These are phyloP conservation scores for Acacia confusa DNA, from an alignment of 306 rosid species.

Conservation along the genomic window DNA sequence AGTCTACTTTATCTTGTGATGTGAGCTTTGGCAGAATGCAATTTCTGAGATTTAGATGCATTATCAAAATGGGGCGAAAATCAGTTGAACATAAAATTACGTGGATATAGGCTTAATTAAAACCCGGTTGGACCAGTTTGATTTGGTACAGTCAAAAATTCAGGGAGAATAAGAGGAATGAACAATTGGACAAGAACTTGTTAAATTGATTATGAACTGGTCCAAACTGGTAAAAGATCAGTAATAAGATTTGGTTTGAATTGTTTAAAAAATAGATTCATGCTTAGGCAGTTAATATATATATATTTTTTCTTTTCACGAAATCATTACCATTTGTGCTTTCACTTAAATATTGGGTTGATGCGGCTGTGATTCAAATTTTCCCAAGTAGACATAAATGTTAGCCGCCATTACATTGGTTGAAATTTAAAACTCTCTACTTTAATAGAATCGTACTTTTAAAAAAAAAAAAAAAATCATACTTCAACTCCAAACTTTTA, in stretches of 20 bases:
- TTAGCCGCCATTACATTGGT: not conserved
- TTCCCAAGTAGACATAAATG: not conserved
- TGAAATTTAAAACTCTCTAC: too few relatives aligned
- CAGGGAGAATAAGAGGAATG: not conserved
- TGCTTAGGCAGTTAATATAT: too few relatives aligned
- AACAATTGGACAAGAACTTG: not conserved
- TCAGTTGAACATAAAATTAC: not conserved
- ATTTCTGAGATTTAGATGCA: not conserved
- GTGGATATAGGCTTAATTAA: not conserved
- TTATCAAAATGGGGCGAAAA: not conserved
- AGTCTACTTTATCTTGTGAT: slow-evolving; percentile 14
- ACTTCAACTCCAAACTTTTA: not conserved
- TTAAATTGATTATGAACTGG: not conserved
- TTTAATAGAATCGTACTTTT: not conserved
- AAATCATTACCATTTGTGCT: too few relatives aligned
- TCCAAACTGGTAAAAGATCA: not conserved
- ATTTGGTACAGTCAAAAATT: not conserved
- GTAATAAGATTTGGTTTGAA: not conserved
- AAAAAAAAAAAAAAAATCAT: too few relatives aligned
- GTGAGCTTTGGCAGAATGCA: not conserved
- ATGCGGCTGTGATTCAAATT: too few relatives aligned
- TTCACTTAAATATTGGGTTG: too few relatives aligned
- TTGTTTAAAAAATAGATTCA: not conserved
- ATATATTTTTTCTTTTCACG: too few relatives aligned
- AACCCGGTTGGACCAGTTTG: not conserved